Conservation (phyloP, 2,329 filamentous ascomycete species). For the Colletotrichum sp. region DNA sequence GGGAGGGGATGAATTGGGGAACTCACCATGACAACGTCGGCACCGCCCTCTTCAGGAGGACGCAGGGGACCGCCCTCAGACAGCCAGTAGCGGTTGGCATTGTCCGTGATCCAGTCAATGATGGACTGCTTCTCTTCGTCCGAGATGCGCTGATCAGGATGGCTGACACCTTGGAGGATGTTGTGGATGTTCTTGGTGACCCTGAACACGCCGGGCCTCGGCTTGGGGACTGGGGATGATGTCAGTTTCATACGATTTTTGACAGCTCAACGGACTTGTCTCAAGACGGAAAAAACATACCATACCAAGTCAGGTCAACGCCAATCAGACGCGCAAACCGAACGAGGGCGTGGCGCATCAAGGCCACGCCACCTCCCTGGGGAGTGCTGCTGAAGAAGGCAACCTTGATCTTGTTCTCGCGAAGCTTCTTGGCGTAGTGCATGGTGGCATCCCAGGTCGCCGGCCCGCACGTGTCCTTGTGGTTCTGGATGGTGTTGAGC, state of each 20-base stretch:
- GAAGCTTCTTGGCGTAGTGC: constrained; percentile 67
- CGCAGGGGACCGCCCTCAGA: constrained; percentile 70
- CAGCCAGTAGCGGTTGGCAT: constrained; percentile 79
- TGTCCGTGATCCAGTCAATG: constrained; percentile 74
- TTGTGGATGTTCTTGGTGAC: constrained; percentile 91
- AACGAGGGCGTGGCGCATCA: constrained; percentile 82
- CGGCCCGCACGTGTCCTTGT: constrained; percentile 63
- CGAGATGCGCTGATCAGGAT: constrained; percentile 68
- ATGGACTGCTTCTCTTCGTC: constrained; percentile 67
- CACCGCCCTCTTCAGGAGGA: constrained; percentile 70
- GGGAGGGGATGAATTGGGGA: not conserved
- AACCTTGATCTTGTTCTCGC: constrained; percentile 68
- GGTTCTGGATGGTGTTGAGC: constrained; percentile 61
- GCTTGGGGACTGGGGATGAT: constrained; percentile 68
- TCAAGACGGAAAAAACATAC: constrained; percentile 37
- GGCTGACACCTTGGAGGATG: constrained; percentile 80
- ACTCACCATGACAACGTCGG: constrained; percentile 72
- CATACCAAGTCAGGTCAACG: constrained; percentile 77
- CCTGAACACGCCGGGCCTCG: constrained; percentile 78
- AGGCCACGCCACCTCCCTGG: constrained; percentile 81
- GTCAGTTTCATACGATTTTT: constrained; percentile 14
- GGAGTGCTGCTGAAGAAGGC: constrained; percentile 84
- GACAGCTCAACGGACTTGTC: not conserved
- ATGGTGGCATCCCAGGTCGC: constrained; percentile 71
- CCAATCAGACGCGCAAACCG: constrained; percentile 71